Base-by-base conservation (phyloP, 2,329 filamentous ascomycete species). In the Lachnellula willkommii region DNA sequence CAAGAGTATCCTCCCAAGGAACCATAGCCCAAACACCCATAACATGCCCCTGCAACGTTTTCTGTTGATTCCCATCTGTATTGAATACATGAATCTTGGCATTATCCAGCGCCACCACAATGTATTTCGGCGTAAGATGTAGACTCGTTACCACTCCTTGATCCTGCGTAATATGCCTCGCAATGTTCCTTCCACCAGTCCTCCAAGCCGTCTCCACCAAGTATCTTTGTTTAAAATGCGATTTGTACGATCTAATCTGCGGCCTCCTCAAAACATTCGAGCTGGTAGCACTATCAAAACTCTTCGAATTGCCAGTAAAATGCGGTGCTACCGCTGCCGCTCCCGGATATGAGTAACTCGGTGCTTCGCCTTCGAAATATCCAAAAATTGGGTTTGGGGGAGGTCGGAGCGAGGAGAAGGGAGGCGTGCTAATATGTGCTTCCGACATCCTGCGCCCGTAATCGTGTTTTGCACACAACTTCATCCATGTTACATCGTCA, bases 21-120 rank as follows among this genome's bases (percentile, higher is more conserved):
- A 99, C 91, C 93, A 99, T 97, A 49, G 94, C 94, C 94, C 94
- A 99, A 20, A 99, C 94, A 42, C 94, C 94, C 94, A 99, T 99
- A 46, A 97, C 89, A 74, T 99, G 94, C 11, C 94, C 94, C 68
- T 94, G 88, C 28, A 99, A 76, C 2, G 90, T 96, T 70, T 91
- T 90, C 65, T 95, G 85, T 61, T 90, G 85, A 64, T 91, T 86
- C 36, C 94, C 94, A 63, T 94, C 84, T 0, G 90, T 92, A 70
- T 97, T 90, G 69, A 97, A 99, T 26, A 99, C 92, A 72, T 99
- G 94, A 47, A 99, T 99, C 76, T 95, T 95, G 39, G 94, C 93
- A 72, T 97, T 99, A 76, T 99, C 94, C 60, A 99, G 81, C 50
- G 94, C 94, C 61, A 97, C 91, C 48, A 99, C 91, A 67, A 99